phyloP scores from a whole-genome alignment of 208 protist species.

The Wallacemonas sp. region DNA sequence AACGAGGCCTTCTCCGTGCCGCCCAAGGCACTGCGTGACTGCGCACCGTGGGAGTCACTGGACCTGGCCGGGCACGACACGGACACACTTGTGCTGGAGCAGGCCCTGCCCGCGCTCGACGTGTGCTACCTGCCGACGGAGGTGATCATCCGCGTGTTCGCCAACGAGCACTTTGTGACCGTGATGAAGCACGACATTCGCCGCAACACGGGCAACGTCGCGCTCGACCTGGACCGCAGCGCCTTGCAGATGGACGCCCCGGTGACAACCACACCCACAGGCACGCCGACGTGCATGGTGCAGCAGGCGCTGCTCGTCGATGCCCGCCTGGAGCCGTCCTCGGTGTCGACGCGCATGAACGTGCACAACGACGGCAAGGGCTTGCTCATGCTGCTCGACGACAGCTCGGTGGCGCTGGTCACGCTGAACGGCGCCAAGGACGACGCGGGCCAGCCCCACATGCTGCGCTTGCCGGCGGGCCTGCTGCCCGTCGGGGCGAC shows the following conservation, averaged over 20 bases:
- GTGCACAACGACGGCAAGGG: slow-evolving; percentile 67
- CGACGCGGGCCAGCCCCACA: slow-evolving; percentile 43
- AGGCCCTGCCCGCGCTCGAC: slow-evolving; percentile 49
- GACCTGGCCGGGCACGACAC: slow-evolving; percentile 34
- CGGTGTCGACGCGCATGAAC: slow-evolving; percentile 33
- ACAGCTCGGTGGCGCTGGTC: slow-evolving; percentile 67
- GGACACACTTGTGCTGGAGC: slow-evolving; percentile 56
- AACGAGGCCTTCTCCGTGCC: slow-evolving; percentile 77
- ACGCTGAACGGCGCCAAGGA: slow-evolving; percentile 56
- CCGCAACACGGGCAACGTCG: slow-evolving; percentile 45
- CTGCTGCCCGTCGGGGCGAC: slow-evolving; percentile 69
- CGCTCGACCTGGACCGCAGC: slow-evolving; percentile 47
- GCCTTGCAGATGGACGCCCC: slow-evolving; percentile 50
- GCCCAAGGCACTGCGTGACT: slow-evolving; percentile 41
- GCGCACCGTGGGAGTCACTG: slow-evolving; percentile 39
- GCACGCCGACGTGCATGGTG: slow-evolving; percentile 31
- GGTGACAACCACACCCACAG: background rate
- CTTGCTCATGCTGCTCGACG: slow-evolving; percentile 68
- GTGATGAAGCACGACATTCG: slow-evolving; percentile 71
- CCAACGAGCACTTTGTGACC: slow-evolving; percentile 49
- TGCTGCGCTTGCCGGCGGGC: slow-evolving; percentile 52
- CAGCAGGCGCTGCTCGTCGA: slow-evolving; percentile 62
- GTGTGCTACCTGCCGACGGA: slow-evolving; percentile 56
- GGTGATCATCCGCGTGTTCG: slow-evolving; percentile 69
- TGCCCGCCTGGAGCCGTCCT: slow-evolving; percentile 48